Conservation (phyloP, 2,329 filamentous ascomycete species). For the Exutisphaerella laricina region DNA sequence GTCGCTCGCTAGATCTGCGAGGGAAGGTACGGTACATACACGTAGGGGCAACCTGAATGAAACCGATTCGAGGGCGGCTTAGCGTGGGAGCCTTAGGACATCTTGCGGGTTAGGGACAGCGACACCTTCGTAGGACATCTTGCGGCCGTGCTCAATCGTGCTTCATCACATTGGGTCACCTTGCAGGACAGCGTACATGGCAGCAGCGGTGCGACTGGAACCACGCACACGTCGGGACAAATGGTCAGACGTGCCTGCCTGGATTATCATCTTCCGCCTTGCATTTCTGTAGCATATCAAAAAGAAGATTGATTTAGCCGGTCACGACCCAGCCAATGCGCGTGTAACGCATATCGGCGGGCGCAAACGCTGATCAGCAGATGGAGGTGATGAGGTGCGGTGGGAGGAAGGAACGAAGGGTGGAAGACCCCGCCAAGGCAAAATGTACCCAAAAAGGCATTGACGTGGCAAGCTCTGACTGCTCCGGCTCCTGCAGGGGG, state of each 20-base stretch:
- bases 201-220: slow-evolving; percentile 16
- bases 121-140: slow-evolving; percentile 6
- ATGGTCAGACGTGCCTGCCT: slow-evolving; percentile 8
- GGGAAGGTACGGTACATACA: too few relatives aligned
- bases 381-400: not conserved
- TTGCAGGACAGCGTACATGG: too few relatives aligned
- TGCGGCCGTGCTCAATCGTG: slow-evolving; percentile 1
- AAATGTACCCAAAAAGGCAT: too few relatives aligned
- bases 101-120: not conserved
- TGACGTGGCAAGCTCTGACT: too few relatives aligned
- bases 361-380: too few relatives aligned
- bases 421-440: too few relatives aligned
- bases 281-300: too few relatives aligned
- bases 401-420: not conserved
- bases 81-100: too few relatives aligned
- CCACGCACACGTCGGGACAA: slow-evolving; percentile 21
- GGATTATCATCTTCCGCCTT: too few relatives aligned
- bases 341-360: slow-evolving; percentile 12
- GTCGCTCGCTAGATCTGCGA: not conserved
- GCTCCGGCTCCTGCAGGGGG: too few relatives aligned
- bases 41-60: too few relatives aligned
- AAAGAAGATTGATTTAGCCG: slow-evolving; percentile 9
- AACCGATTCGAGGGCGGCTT: not conserved
- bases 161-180: too few relatives aligned
- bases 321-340: slow-evolving; percentile 15